Evolutionary conservation across 495 filamentous ascomycete genomes (phyloP).

Genomic region (Aspergillus egyptiacus): DNA sequence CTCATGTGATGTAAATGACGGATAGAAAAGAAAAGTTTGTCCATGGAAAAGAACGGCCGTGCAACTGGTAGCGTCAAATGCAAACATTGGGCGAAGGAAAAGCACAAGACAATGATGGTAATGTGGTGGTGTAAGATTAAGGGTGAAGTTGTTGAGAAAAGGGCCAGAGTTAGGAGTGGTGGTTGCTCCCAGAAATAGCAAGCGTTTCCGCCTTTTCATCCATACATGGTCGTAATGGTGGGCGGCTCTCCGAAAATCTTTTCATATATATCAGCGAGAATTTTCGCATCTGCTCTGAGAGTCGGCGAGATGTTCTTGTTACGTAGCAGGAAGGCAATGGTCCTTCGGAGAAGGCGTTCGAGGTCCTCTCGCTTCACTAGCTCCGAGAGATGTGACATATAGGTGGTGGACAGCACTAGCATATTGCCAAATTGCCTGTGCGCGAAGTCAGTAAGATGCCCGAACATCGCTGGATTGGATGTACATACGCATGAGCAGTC

Average conservation of each 20-base stretch:
- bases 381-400: conserved; percentile 49
- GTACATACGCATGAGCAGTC: conserved; percentile 90
- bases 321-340: conserved; percentile 61
- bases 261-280: conserved; percentile 56
- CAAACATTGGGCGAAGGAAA: too few species aligned
- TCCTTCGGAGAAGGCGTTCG: conserved; percentile 48
- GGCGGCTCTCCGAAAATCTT: conserved; percentile 39
- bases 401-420: conserved; percentile 77
- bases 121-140: too few species aligned
- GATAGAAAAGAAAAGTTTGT: conserved; percentile 7
- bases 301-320: conserved; percentile 61
- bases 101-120: too few species aligned
- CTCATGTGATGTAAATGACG: too few species aligned
- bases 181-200: too few species aligned
- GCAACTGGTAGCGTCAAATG: too few species aligned
- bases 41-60: conserved; percentile 13
- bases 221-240: not conserved
- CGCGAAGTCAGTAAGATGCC: not conserved
- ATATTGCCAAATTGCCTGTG: conserved; percentile 94
- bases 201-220: too few species aligned
- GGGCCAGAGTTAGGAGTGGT: too few species aligned
- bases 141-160: too few species aligned
- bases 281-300: conserved; percentile 58
- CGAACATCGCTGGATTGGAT: not conserved
- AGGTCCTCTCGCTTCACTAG: conserved; percentile 49